phyloP scores from a whole-genome alignment of 495 filamentous ascomycete species.

The Aspergillus incahuasiensis region DNA sequence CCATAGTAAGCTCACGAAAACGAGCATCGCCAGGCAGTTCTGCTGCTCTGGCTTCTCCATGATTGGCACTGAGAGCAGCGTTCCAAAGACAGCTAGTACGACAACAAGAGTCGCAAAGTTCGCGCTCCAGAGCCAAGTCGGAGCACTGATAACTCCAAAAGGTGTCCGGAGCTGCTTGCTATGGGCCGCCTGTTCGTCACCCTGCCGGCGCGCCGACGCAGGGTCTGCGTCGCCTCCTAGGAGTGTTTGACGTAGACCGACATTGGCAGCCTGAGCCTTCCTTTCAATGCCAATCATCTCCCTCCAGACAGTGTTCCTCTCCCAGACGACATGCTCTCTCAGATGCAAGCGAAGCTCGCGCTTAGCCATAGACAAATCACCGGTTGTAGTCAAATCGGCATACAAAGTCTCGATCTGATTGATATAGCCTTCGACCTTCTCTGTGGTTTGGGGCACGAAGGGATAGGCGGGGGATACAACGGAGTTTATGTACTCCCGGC shows the following conservation, averaged over 20 bases:
- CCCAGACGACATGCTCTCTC: constrained; percentile 97
- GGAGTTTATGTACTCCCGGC: constrained; percentile 67
- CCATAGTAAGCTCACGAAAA: constrained; percentile 93
- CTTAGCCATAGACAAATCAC: constrained; percentile 66
- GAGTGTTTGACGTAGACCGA: constrained; percentile 74
- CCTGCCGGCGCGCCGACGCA: constrained; percentile 67
- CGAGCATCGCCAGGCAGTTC: constrained; percentile 89
- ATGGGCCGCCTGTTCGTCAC: constrained; percentile 64
- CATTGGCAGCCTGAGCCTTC: constrained; percentile 89
- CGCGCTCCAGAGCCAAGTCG: constrained; percentile 76
- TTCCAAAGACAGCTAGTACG: constrained; percentile 67
- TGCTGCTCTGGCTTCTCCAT: constrained; percentile 85
- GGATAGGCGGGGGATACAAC: constrained; percentile 68
- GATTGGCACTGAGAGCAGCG: constrained; percentile 67
- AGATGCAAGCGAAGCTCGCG: constrained; percentile 87
- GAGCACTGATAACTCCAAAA: constrained; percentile 68
- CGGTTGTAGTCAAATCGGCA: constrained; percentile 72
- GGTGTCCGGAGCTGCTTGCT: constrained; percentile 75
- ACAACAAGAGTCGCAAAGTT: constrained; percentile 72
- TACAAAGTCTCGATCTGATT: constrained; percentile 71
- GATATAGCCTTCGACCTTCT: constrained; percentile 65
- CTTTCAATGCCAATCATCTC: constrained; percentile 98
- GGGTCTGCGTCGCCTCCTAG: constrained; percentile 72
- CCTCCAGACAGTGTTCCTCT: constrained; percentile 96
- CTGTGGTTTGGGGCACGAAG: constrained; percentile 67